phyloP scores from a whole-genome alignment of 331 rosid genomes.

The Saraca asoca region DNA sequence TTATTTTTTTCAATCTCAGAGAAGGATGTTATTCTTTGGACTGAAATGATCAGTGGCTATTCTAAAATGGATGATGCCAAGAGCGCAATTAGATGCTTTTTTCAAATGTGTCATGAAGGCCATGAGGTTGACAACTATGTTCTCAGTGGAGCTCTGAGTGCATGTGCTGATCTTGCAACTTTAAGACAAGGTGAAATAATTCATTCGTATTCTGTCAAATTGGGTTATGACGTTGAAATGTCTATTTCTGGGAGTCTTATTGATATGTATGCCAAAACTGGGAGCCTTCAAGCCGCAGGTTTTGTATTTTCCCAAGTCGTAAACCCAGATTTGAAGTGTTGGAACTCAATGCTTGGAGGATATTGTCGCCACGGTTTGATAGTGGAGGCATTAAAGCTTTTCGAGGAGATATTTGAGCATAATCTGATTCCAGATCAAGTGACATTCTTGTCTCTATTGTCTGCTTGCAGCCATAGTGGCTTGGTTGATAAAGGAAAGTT shows the following conservation, averaged over 20 bases:
- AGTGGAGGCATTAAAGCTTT: constrained; percentile 60
- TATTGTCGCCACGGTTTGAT: constrained; percentile 78
- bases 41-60: constrained; percentile 76
- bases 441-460: constrained; percentile 68
- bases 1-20: constrained; percentile 49
- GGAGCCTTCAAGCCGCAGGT: constrained; percentile 58
- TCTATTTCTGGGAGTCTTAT: constrained; percentile 80
- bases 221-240: constrained; percentile 65
- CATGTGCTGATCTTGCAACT: constrained; percentile 73
- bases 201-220: constrained; percentile 68
- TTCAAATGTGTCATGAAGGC: constrained; percentile 58
- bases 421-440: constrained; percentile 69
- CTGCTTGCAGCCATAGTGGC: constrained; percentile 77
- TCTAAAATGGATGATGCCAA: constrained; percentile 56
- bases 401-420: constrained; percentile 49
- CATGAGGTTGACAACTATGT: constrained; percentile 57
- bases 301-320: constrained; percentile 55
- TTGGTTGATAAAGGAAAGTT: constrained; percentile 56
- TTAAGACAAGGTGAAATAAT: constrained; percentile 76
- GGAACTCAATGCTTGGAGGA: constrained; percentile 95
- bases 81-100: constrained; percentile 54
- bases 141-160: constrained; percentile 71
- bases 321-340: constrained; percentile 75
- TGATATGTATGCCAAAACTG: constrained; percentile 87
- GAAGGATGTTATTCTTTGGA: constrained; percentile 85